phyloP scores from a whole-genome alignment of 2,329 filamentous ascomycete genomes.

The Microthyrium microscopicum region DNA sequence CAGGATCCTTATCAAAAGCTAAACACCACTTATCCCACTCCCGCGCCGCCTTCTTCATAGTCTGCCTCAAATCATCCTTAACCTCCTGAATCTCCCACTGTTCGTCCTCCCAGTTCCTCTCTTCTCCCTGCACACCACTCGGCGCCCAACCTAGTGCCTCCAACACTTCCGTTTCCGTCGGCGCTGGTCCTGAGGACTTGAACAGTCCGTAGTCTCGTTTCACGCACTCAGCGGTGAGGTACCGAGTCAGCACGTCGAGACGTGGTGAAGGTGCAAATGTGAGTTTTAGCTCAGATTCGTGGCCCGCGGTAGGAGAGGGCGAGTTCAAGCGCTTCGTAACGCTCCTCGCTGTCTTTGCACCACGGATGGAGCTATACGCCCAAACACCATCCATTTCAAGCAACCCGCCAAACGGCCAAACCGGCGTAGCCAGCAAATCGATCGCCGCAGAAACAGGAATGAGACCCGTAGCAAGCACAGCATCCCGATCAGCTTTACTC shows the following conservation, averaged over 20 bases:
- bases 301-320: conserved; percentile 6
- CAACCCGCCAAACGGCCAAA: conserved; percentile 23
- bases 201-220: conserved; percentile 21
- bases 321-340: conserved; percentile 22
- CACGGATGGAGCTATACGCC: conserved; percentile 28
- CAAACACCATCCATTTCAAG: conserved; percentile 21
- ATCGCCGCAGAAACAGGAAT: conserved; percentile 21
- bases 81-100: conserved; percentile 25
- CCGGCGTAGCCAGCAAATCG: conserved; percentile 18
- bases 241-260: conserved; percentile 21
- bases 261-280: conserved; percentile 20
- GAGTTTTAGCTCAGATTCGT: conserved; percentile 16
- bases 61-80: conserved; percentile 23
- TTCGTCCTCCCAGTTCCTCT: conserved; percentile 27
- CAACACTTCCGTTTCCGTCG: conserved; percentile 23
- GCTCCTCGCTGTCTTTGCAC: conserved; percentile 23
- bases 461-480: conserved; percentile 26
- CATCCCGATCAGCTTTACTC: conserved; percentile 24
- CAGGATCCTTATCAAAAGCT: conserved; percentile 21
- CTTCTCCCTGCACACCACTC: conserved; percentile 15
- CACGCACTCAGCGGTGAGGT: conserved; percentile 24
- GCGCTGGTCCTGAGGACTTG: conserved; percentile 14
- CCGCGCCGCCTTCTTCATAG: conserved; percentile 23
- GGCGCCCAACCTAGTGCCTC: conserved; percentile 28
- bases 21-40: conserved; percentile 26